Evolutionary conservation across 2,329 filamentous ascomycete genomes (phyloP).

Genomic region (Bertia moriformis): DNA sequence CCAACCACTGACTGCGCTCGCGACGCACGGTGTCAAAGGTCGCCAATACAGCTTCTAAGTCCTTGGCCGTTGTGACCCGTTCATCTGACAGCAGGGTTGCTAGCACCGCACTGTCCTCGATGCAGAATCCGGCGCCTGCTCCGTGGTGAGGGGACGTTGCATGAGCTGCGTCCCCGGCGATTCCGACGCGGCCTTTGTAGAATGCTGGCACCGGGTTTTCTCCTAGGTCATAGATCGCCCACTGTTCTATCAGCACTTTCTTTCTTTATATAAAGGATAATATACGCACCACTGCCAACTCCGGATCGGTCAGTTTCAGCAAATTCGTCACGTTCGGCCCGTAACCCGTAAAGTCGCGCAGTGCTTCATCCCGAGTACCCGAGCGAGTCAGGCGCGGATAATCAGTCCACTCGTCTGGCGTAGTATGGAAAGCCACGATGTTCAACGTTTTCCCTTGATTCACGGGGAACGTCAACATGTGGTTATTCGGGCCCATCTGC

Average conservation of each 20-base stretch:
- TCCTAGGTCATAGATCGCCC: constrained; percentile 23
- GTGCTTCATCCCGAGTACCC: background rate
- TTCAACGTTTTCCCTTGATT: constrained; percentile 30
- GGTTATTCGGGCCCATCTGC: constrained; percentile 21
- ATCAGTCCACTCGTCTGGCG: background rate
- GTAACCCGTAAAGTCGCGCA: background rate
- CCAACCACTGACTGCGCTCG: constrained; percentile 15
- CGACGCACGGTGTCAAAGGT: constrained; percentile 11
- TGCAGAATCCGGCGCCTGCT: constrained; percentile 12
- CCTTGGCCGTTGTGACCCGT: constrained; percentile 7
- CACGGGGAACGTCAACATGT: constrained; percentile 32
- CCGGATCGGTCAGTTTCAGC: background rate
- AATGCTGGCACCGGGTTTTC: constrained; percentile 19
- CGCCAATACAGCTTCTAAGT: constrained; percentile 11
- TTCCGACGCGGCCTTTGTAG: constrained; percentile 14
- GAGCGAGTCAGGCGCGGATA: background rate
- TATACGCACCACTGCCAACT: background rate
- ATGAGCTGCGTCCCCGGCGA: constrained; percentile 23
- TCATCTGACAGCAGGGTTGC: constrained; percentile 10
- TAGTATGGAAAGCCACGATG: constrained; percentile 21
- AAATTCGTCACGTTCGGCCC: background rate
- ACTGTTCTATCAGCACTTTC: too few species aligned
- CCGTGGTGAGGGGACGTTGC: constrained; percentile 25
- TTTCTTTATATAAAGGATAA: too few species aligned
- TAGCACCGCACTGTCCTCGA: constrained; percentile 15